These are phyloP conservation scores for Lentinula sp. DNA, from an alignment of 768 basidiomycete species.

Conservation along the genomic window DNA sequence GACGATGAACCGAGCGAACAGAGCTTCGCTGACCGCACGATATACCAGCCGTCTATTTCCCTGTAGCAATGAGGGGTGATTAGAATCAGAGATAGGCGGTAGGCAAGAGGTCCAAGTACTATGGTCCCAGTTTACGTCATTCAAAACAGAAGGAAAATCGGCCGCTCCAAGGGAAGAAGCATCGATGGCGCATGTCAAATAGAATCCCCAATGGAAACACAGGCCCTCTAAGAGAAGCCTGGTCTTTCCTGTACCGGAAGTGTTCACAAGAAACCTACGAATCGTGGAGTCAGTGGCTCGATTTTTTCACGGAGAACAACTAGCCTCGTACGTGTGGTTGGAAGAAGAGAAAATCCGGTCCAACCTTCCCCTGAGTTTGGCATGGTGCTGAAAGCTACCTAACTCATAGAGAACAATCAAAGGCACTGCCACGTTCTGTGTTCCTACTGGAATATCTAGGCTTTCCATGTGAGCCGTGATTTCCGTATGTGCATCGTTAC, in stretches of 20 bases:
- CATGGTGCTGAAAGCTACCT: neutral
- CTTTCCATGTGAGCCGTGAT: neutral
- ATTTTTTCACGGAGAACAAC: no score
- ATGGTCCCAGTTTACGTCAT: neutral
- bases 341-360: neutral
- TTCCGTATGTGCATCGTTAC: neutral
- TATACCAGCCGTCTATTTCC: neutral
- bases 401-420: neutral
- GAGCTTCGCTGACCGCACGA: neutral
- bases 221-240: neutral
- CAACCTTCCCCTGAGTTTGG: neutral
- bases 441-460: neutral
- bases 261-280: neutral
- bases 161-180: neutral
- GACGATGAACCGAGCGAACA: neutral
- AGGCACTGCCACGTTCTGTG: neutral
- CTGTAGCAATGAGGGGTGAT: neutral
- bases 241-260: constrained; percentile 3
- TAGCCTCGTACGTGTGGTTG: neutral
- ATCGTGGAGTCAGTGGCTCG: no score
- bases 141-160: neutral
- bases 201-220: constrained; percentile 3
- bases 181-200: neutral
- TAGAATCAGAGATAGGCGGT: neutral
- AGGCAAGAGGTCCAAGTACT: neutral